Percentiles rank a stretch among this genome's conserved stretches.
phyloP scores from a whole-genome alignment of 768 basidiomycete species.

The Russula ochroleuca region DNA sequence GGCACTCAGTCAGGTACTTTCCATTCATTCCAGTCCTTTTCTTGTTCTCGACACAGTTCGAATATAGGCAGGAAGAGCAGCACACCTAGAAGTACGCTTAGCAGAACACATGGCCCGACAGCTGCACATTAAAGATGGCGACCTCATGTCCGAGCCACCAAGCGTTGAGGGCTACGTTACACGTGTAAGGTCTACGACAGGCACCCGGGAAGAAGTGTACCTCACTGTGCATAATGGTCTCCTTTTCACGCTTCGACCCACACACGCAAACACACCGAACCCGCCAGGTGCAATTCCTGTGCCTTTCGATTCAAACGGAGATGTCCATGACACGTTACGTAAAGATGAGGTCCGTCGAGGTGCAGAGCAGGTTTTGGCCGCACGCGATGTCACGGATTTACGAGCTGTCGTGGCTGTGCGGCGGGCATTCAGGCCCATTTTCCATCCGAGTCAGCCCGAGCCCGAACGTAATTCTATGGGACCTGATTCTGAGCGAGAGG shows the following conservation, averaged over 20 bases:
- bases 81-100: slow-evolving; percentile 69
- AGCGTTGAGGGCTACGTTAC: slow-evolving; percentile 84
- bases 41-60: slow-evolving; percentile 18
- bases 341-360: slow-evolving; percentile 59
- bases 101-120: slow-evolving; percentile 60
- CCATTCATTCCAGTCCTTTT: slow-evolving; percentile 11
- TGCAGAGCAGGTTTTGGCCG: slow-evolving; percentile 54
- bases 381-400: slow-evolving; percentile 70
- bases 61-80: slow-evolving; percentile 39
- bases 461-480: slow-evolving; percentile 14
- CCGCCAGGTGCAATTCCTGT: slow-evolving; percentile 53
- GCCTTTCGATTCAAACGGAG: slow-evolving; percentile 32
- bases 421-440: slow-evolving; percentile 52
- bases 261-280: slow-evolving; percentile 59
- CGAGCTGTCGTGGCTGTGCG: slow-evolving; percentile 61
- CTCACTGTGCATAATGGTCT: slow-evolving; percentile 68
- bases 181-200: slow-evolving; percentile 57
- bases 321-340: slow-evolving; percentile 37
- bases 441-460: slow-evolving; percentile 30
- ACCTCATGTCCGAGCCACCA: slow-evolving; percentile 64
- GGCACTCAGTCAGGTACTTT: slow-evolving; percentile 62
- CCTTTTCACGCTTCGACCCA: slow-evolving; percentile 54
- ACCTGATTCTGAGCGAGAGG: slow-evolving; percentile 32
- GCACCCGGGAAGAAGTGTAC: slow-evolving; percentile 58
- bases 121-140: slow-evolving; percentile 44